phyloP scores from a whole-genome alignment of 139 green algal species.

The Chlamydomonas sp. region DNA sequence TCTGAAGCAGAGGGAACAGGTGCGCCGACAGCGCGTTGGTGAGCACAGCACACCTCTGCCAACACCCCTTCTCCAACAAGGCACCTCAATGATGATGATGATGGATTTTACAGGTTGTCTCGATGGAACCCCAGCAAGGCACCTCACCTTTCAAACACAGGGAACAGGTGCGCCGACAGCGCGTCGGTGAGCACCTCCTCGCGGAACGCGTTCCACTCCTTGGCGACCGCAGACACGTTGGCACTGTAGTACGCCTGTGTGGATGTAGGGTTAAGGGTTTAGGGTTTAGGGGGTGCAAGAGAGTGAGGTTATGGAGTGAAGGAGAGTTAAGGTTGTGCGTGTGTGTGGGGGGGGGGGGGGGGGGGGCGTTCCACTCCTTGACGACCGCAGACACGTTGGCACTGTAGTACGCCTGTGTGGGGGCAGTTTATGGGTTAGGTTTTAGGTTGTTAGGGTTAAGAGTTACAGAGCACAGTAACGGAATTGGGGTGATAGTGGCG shows the following conservation, averaged over 20 bases:
- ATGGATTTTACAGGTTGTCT: too few species aligned
- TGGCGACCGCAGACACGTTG: slow-evolving; percentile 9
- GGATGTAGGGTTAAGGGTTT: too few species aligned
- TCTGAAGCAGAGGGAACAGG: slow-evolving; percentile 8
- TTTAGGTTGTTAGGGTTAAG: too few species aligned
- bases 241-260: too few species aligned
- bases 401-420: too few species aligned
- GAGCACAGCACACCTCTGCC: too few species aligned
- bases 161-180: slow-evolving; percentile 9
- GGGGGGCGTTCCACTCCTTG: slow-evolving; percentile 16
- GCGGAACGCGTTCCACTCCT: slow-evolving; percentile 19
- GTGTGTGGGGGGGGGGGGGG: too few species aligned
- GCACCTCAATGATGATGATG: too few species aligned
- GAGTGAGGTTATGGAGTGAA: neutral
- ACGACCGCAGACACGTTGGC: slow-evolving; percentile 6
- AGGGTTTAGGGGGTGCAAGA: too few species aligned
- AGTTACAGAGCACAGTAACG: neutral
- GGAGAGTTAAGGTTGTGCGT: neutral
- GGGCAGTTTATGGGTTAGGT: too few species aligned
- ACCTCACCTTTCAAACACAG: slow-evolving; percentile 2
- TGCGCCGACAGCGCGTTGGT: neutral
- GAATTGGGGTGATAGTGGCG: neutral
- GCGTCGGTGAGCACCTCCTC: slow-evolving; percentile 5
- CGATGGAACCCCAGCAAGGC: too few species aligned
- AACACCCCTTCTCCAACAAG: too few species aligned